Evolutionary conservation across 306 rosid species (phyloP), one percentile per base, ranked within the genome.

Genomic region (Lathyrus oleraceus): DNA sequence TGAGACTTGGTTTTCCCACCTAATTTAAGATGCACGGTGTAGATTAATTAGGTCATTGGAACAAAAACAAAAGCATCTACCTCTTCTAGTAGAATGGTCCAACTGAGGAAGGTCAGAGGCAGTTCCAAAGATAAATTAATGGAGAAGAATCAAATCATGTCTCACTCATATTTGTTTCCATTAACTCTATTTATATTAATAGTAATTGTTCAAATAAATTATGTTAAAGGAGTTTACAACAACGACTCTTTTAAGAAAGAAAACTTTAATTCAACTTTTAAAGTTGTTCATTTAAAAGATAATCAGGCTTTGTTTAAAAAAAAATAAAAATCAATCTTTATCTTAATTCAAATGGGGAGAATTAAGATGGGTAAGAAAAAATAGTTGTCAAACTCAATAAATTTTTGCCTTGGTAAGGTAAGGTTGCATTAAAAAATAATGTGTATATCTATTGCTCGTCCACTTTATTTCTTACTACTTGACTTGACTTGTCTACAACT

Each of bases 41-140:
- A 54, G 15, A 51, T 53, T 53, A 8, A 17, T 53, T 54, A 43
- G 28, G 47, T 28, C 47, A 30, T 36, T 59, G 45, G 15, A 59
- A 36, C 64, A 42, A 67, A 67, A 43, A 36, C 74, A 53, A 67
- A 67, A 12, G 5, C 61, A 59, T 23, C 69, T 73, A 47, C 39
- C 45, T 23, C 14, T 58, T 2, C 17, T 2, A 67, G 38, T 8
- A 48, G 49, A 21, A 17, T 76, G 57, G 70, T 36, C 69, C 74
- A 47, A 7, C 20, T 20, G n/a, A 35, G 54, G 54, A 8, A 28
- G 19, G 15, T 66, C 5, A 30, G 20, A 42, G 56, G 16, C 19
- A 54, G 17, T 32, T 66, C 4, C 21, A 11, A 27, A 65, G 63
- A 25, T 54, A 38, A 36, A 48, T 35, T 47, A 15, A 67, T 45